Percentiles rank a stretch among this genome's conserved stretches.
These are phyloP conservation scores for Hirsutella minnesotensis DNA, from an alignment of 2,329 filamentous ascomycete genomes.

Conservation along the genomic window DNA sequence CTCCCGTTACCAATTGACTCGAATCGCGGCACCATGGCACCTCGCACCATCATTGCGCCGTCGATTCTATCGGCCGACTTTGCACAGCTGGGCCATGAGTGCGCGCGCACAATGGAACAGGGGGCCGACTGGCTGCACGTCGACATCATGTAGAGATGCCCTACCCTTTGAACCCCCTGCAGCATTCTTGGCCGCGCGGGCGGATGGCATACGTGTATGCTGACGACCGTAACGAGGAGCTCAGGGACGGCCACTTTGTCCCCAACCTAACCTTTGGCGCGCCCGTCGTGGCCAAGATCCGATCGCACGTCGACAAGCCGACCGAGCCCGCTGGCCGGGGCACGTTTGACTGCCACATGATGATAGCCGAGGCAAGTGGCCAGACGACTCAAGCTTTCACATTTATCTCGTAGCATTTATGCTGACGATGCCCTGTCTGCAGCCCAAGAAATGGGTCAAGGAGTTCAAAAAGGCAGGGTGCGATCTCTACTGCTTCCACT, in stretches of 20 bases:
- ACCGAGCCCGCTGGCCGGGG: slow-evolving; percentile 60
- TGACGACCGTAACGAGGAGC: slow-evolving; percentile 1
- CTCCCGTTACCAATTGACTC: not conserved
- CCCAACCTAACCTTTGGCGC: slow-evolving; percentile 97
- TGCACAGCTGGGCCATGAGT: slow-evolving; percentile 74
- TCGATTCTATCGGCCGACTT: slow-evolving; percentile 99
- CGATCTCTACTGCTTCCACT: slow-evolving; percentile 99
- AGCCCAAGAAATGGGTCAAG: slow-evolving; percentile 97
- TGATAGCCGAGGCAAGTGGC: slow-evolving; percentile 84
- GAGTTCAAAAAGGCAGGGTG: slow-evolving; percentile 90
- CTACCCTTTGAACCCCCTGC: no score
- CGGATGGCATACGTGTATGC: not conserved
- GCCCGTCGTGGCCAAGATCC: slow-evolving; percentile 89
- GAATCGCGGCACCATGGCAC: slow-evolving; percentile 54
- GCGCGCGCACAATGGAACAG: slow-evolving; percentile 71
- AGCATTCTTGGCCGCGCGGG: not conserved
- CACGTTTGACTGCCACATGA: slow-evolving; percentile 99
- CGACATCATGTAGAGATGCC: slow-evolving; percentile 58
- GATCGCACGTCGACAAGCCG: slow-evolving; percentile 70
- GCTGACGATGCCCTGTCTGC: not conserved
- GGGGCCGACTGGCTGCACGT: slow-evolving; percentile 91
- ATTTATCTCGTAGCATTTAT: not conserved
- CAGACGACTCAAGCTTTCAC: not conserved
- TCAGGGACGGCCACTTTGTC: slow-evolving; percentile 95
- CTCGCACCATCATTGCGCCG: slow-evolving; percentile 86